Percentiles rank a stretch among this genome's conserved stretches.
Conservation (phyloP, 2,329 filamentous ascomycete genomes). For the Verticillium nubilum region DNA sequence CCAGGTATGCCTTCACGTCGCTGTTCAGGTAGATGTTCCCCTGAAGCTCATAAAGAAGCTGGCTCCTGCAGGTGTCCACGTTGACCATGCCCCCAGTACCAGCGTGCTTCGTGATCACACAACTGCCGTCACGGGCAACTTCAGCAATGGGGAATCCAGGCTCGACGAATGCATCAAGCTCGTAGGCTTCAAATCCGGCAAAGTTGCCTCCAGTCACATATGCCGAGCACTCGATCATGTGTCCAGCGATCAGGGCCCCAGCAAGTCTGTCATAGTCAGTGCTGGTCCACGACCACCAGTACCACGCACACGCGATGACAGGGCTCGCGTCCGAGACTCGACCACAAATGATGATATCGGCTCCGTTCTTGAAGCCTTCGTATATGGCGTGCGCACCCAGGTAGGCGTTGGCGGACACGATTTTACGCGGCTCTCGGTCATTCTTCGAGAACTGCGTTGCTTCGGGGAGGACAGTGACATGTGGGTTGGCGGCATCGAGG, state of each 20-base stretch:
- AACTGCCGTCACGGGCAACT: conserved; percentile 35
- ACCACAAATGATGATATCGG: conserved; percentile 35
- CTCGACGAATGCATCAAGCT: conserved; percentile 19
- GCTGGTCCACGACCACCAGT: conserved; percentile 42
- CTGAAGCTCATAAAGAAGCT: conserved; percentile 44
- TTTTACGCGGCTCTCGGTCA: neutral
- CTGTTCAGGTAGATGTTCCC: conserved; percentile 40
- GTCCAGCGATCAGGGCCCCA: conserved; percentile 36
- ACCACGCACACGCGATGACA: conserved; percentile 46
- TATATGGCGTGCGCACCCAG: conserved; percentile 39
- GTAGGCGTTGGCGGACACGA: conserved; percentile 39
- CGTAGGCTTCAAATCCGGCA: conserved; percentile 32
- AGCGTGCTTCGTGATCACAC: conserved; percentile 43
- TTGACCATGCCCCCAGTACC: conserved; percentile 33
- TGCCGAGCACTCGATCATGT: conserved; percentile 43
- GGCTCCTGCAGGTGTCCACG: conserved; percentile 29
- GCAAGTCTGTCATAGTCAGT: conserved; percentile 40
- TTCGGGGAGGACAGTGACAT: neutral
- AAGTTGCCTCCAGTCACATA: conserved; percentile 48
- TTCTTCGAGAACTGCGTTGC: conserved; percentile 8
- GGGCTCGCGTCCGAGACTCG: conserved; percentile 37
- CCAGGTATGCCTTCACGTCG: conserved; percentile 37
- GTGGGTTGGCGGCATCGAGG: neutral
- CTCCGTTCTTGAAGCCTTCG: conserved; percentile 27
- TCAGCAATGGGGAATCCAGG: conserved; percentile 44